Evolutionary conservation across 148 eudicot genomes (phyloP).

Genomic region (Camellia japonica): DNA sequence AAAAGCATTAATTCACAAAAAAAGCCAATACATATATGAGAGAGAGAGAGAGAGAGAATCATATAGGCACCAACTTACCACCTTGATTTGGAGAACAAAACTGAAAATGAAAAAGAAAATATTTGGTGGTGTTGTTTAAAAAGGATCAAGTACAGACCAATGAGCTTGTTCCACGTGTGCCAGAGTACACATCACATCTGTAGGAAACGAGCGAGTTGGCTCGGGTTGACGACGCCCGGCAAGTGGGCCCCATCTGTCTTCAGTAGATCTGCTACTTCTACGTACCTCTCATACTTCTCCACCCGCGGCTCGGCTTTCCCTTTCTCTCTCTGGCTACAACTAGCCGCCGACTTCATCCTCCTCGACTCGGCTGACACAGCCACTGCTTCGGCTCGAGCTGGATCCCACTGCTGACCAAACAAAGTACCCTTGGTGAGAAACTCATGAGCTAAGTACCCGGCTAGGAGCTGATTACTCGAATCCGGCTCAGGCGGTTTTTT

Average conservation of each 20-base stretch:
- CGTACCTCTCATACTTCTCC: slow-evolving; percentile 25
- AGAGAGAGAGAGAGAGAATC: background rate
- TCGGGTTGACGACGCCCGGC: slow-evolving; percentile 51
- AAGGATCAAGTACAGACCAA: background rate
- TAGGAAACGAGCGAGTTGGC: slow-evolving; percentile 38
- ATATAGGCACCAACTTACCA: background rate
- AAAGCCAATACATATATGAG: background rate
- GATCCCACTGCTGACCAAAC: slow-evolving; percentile 48
- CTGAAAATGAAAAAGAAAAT: background rate
- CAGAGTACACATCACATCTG: slow-evolving; percentile 19
- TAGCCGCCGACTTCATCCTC: background rate
- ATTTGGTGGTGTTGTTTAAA: background rate
- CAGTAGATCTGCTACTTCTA: slow-evolving; percentile 36
- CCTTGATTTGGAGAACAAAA: background rate
- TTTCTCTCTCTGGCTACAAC: background rate
- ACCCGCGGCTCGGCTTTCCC: slow-evolving; percentile 12
- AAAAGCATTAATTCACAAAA: background rate
- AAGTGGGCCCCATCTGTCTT: slow-evolving; percentile 42
- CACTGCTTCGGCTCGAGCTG: slow-evolving; percentile 34
- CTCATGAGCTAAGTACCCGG: slow-evolving; percentile 43
- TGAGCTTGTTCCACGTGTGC: slow-evolving; percentile 1
- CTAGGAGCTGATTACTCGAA: slow-evolving; percentile 28
- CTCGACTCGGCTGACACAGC: slow-evolving; percentile 13
- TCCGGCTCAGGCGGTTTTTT: slow-evolving; percentile 9
- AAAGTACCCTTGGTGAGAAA: slow-evolving; percentile 38